Evolutionary conservation across 371 early-diverging fungal genomes (phyloP).

Genomic region (Synchytrium microbalum): DNA sequence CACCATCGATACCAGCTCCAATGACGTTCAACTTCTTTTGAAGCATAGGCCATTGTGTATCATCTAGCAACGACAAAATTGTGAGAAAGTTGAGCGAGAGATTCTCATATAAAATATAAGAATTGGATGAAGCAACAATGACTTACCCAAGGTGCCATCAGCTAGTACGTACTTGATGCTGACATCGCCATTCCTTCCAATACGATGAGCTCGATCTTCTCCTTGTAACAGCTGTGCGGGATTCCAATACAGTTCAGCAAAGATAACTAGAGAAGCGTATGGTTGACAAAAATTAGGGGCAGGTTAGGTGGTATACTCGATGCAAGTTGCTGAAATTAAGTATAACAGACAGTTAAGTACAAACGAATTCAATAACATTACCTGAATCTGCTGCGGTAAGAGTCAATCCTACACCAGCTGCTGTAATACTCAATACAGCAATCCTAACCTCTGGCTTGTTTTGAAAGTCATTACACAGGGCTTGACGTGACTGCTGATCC

Average conservation of each 20-base stretch:
- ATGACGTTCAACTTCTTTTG: conserved; percentile 30
- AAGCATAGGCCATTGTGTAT: conserved; percentile 33
- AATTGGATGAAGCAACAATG: conserved; percentile 18
- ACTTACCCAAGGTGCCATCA: conserved; percentile 43
- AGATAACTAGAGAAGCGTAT: conserved; percentile 34
- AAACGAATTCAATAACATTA: conserved; percentile 5
- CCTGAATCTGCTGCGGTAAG: conserved; percentile 47
- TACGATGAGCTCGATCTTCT: conserved; percentile 48
- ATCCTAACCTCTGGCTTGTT: conserved; percentile 28
- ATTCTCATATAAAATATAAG: conserved; percentile 12
- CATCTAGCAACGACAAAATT: conserved; percentile 18
- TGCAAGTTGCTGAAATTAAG: no score
- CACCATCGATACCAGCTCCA: conserved; percentile 19
- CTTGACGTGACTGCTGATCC: conserved; percentile 20
- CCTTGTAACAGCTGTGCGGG: conserved; percentile 52
- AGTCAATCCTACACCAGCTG: conserved; percentile 52
- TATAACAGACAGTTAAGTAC: no score
- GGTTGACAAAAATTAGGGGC: background rate
- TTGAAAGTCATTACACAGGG: conserved; percentile 38
- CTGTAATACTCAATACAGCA: conserved; percentile 50
- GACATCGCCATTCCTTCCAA: conserved; percentile 44
- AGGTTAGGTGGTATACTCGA: background rate
- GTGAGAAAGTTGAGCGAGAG: conserved; percentile 1
- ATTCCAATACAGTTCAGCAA: conserved; percentile 64
- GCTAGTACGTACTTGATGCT: conserved; percentile 52